These are phyloP conservation scores for Alternaria sp. DNA, from an alignment of 2,329 filamentous ascomycete genomes.

Conservation along the genomic window DNA sequence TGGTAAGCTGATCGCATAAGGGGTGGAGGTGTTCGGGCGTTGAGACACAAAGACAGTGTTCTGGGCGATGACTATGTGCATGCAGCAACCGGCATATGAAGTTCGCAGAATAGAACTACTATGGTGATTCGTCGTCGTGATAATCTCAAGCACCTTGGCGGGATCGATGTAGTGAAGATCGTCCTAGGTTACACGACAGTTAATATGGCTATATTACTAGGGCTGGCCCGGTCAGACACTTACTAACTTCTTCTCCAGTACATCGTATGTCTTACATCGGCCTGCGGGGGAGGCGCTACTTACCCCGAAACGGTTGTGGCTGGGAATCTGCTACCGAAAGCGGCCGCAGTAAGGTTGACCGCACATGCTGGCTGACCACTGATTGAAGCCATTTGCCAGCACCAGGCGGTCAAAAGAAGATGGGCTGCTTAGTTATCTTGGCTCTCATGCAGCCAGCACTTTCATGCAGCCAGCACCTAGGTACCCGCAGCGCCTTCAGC, in stretches of 20 bases:
- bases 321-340: neutral
- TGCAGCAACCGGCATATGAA: neutral
- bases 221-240: neutral
- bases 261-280: neutral
- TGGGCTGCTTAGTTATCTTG: neutral
- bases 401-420: neutral
- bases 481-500: neutral
- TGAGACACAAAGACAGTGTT: neutral
- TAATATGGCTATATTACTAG: conserved; percentile 7
- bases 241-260: neutral
- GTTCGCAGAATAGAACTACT: neutral
- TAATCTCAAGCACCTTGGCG: neutral
- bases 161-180: neutral
- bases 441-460: neutral
- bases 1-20: conserved; percentile 11
- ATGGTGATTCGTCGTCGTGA: neutral
- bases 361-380: neutral
- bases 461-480: neutral
- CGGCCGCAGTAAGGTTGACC: neutral
- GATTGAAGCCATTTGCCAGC: neutral
- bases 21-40: neutral
- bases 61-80: neutral
- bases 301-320: neutral
- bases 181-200: conserved; percentile 7
- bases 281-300: neutral